Conservation (phyloP, 1,139 yeast genomes). For the Fermentozyma sake region DNA sequence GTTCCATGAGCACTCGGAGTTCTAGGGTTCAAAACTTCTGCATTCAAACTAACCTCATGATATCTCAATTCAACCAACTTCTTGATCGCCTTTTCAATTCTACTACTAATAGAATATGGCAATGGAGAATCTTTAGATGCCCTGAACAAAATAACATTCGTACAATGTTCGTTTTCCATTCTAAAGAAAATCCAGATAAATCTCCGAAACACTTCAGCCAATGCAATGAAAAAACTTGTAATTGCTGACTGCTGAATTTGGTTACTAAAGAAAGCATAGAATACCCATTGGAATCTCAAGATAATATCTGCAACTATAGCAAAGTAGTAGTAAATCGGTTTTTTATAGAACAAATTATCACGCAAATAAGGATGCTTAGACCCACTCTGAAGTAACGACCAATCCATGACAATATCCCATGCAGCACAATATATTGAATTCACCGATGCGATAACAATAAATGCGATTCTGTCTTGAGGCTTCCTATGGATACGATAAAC, state of each 20-base stretch:
- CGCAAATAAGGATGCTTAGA: conserved; percentile 61
- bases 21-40: conserved; percentile 1
- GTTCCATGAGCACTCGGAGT: not conserved
- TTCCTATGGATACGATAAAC: conserved; percentile 64
- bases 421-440: conserved; percentile 66
- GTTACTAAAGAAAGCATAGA: conserved; percentile 65
- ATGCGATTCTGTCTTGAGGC: conserved; percentile 44
- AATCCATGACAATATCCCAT: conserved; percentile 96
- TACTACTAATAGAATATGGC: conserved; percentile 58
- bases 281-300: conserved; percentile 86
- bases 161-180: conserved; percentile 93
- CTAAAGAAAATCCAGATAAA: conserved; percentile 87
- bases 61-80: conserved; percentile 36
- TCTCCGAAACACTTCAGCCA: conserved; percentile 77
- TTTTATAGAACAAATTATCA: conserved; percentile 61
- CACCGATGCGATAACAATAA: conserved; percentile 68
- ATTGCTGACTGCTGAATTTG: conserved; percentile 87
- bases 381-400: conserved; percentile 74
- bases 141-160: conserved; percentile 77
- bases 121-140: conserved; percentile 84
- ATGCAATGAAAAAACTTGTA: conserved; percentile 79
- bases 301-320: conserved; percentile 73
- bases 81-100: conserved; percentile 38
- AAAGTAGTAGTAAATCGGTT: conserved; percentile 58
- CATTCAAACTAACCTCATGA: conserved; percentile 1